Evolutionary conservation across 345 rosid species (phyloP), one percentile per base, ranked within the genome.

Genomic region (Arabis alpina): DNA sequence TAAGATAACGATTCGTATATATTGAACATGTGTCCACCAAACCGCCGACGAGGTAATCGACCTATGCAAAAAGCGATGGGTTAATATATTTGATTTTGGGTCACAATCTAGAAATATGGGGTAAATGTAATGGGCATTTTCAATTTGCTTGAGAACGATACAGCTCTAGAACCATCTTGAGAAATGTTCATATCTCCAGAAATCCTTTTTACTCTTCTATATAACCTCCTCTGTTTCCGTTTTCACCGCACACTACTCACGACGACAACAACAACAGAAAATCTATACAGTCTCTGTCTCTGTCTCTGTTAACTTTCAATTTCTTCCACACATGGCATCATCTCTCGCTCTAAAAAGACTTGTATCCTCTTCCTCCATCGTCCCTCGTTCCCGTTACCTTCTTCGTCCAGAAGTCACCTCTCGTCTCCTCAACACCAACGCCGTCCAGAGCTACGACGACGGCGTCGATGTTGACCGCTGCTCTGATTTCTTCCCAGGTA

Each of bases 381-480:
- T 63, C 6, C 71, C 81, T 2, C 58, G 49, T 27, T 61, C 65
- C 43, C 5, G 70, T 1, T 70, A 55, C 15, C 2, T 48, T 10
- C 8, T 70, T 27, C 80, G 78, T 12, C 66, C 80, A 1, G 74
- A 40, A 0, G 67, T 52, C 8, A 34, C 77, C 14, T 64, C 81
- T 61, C 80, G 83, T 14, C 80, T 82, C 44, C 66, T 82, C 57
- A 84, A 79, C 70, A 82, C 80, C 19, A 80, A 80, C 57, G 80
- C 84, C 3, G 47, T 75, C 0, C 74, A 76, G 14, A 37, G 77
- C 39, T 78, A 27, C 49, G 67, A 27, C 10, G 45, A 66, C 37
- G 76, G 51, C 2, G 39, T 55, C 0, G 80, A 75, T 32, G 0
- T 79, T 2, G 72, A 75, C 36, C 72, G 72, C 4, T 72, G 68